Conservation (phyloP, 352 stramenopile genomes). For the Pilasporangium apinafurcum region DNA sequence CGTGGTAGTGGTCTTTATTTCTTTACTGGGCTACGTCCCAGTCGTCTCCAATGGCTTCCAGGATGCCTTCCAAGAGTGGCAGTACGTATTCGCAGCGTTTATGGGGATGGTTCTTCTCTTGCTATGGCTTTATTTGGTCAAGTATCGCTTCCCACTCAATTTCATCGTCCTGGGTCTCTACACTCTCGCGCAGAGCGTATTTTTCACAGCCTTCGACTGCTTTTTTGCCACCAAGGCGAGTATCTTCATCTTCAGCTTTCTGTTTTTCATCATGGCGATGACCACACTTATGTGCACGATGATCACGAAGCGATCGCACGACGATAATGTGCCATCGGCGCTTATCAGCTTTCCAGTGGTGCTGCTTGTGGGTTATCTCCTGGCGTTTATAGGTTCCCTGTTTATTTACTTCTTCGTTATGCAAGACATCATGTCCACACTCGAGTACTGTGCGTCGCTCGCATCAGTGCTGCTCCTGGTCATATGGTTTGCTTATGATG, state of each 20-base stretch:
- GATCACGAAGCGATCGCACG: constrained; percentile 28
- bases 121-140: constrained; percentile 67
- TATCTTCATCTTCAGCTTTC: constrained; percentile 59
- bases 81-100: constrained; percentile 48
- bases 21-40: constrained; percentile 25
- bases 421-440: constrained; percentile 32
- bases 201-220: constrained; percentile 48
- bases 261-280: constrained; percentile 56
- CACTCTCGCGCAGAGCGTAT: constrained; percentile 52
- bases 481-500: constrained; percentile 79
- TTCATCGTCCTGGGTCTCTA: constrained; percentile 55
- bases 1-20: constrained; percentile 34
- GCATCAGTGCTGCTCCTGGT: constrained; percentile 55
- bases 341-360: constrained; percentile 58
- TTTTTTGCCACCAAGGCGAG: constrained; percentile 51
- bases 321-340: constrained; percentile 17
- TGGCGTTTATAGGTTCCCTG: constrained; percentile 50
- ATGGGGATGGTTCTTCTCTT: constrained; percentile 43
- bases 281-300: constrained; percentile 50
- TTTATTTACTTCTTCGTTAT: constrained; percentile 61
- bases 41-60: constrained; percentile 20
- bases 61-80: constrained; percentile 30
- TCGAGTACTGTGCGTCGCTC: constrained; percentile 52
- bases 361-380: constrained; percentile 41
- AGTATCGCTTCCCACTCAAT: constrained; percentile 68